Percentiles rank a stretch among this genome's conserved stretches.
Conservation (phyloP, 768 basidiomycete genomes). For the Paxillus ammoniavirescens region DNA sequence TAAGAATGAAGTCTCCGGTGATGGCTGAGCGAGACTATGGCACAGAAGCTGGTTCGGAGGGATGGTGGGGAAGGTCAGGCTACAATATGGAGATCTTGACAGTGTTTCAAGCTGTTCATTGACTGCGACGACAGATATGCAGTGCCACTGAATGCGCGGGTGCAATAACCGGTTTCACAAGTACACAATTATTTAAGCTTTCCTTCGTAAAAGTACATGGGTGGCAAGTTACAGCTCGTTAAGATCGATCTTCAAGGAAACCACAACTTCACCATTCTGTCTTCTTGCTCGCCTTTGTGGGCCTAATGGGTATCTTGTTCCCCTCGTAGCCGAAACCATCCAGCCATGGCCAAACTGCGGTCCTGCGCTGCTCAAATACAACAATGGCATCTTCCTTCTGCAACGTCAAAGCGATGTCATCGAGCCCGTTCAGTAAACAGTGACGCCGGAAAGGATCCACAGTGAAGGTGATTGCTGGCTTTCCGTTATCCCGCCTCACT, state of each 20-base stretch:
- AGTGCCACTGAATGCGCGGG: background rate
- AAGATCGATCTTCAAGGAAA: background rate
- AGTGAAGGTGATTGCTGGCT: conserved; percentile 70
- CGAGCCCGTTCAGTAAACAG: conserved; percentile 92
- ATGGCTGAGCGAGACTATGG: background rate
- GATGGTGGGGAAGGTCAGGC: background rate
- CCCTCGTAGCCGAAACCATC: conserved; percentile 93
- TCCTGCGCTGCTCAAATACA: conserved; percentile 76
- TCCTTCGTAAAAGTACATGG: background rate
- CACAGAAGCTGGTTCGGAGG: background rate
- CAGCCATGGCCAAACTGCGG: conserved; percentile 89
- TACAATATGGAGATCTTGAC: background rate
- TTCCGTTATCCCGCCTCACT: conserved; percentile 72
- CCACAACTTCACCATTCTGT: conserved; percentile 65
- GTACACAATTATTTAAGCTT: no score
- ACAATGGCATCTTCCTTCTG: conserved; percentile 72
- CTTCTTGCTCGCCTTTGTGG: conserved; percentile 41
- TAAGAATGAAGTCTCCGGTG: background rate
- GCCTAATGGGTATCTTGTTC: conserved; percentile 61
- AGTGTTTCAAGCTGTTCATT: background rate
- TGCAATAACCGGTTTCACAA: no score
- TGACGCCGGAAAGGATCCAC: conserved; percentile 91
- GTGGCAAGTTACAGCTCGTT: background rate
- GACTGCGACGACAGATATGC: background rate
- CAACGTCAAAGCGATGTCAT: conserved; percentile 95